A percentile compares a stretch with the other conserved stretches of the same genome.
phyloP scores from a whole-genome alignment of 495 filamentous ascomycete genomes.

The Penicillium pancosmium region DNA sequence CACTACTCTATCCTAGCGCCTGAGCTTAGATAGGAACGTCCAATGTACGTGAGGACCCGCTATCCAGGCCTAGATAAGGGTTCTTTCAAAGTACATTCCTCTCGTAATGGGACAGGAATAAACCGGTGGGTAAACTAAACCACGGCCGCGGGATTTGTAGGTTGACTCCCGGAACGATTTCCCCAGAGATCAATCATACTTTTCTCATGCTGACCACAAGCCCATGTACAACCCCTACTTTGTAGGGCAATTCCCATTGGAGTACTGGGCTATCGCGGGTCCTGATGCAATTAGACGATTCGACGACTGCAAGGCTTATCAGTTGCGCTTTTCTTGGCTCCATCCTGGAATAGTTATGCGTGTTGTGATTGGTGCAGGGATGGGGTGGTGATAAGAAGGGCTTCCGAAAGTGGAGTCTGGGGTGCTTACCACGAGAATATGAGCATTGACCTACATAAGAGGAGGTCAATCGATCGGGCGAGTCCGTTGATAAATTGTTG shows the following conservation, averaged over 20 bases:
- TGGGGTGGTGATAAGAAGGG: conserved; percentile 7
- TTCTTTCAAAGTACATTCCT: neutral
- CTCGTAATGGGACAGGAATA: conserved; percentile 19
- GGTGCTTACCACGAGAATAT: neutral
- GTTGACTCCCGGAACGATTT: neutral
- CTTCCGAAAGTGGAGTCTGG: conserved; percentile 15
- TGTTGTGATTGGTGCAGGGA: conserved; percentile 11
- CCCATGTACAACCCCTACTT: neutral
- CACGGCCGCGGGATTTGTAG: neutral
- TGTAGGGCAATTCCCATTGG: neutral
- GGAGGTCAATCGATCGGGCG: neutral
- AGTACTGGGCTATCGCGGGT: neutral
- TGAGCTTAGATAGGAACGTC: conserved; percentile 27
- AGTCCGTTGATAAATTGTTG: conserved; percentile 2
- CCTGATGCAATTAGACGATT: neutral
- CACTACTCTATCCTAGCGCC: neutral
- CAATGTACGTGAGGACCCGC: conserved; percentile 6
- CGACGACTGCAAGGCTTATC: conserved; percentile 3
- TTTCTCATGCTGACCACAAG: neutral
- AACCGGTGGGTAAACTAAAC: neutral
- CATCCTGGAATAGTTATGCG: neutral
- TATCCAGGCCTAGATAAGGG: conserved; percentile 19
- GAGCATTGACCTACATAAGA: neutral
- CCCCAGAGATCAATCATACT: neutral
- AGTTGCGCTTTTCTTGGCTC: conserved; percentile 7